Evolutionary conservation across 2,329 filamentous ascomycete genomes (phyloP), one percentile per base, ranked within the genome.

Genomic region (Venturia asperata): DNA sequence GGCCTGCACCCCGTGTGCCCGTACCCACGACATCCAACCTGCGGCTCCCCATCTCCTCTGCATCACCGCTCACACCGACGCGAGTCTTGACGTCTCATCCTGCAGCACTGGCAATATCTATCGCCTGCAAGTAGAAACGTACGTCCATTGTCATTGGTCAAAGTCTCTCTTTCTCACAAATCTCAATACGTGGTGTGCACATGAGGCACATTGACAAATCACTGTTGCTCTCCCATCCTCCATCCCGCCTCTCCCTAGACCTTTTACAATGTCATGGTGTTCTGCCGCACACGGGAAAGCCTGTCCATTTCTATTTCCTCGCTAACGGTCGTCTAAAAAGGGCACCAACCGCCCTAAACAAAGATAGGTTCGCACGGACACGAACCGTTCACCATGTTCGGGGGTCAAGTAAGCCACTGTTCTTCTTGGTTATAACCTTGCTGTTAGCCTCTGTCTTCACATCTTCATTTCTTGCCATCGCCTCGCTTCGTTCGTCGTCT

Each of bases 321-420:
- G 52, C 52, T 58, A 58, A 58, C 52, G 21, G 52, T 21, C 9
- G 52, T 58, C 52, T 37, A 58, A 58, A 58, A 37, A 21, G 52
- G 52, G 30, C 6, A 37, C 30, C 52, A n/a, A n/a, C 7, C 27
- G 27, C 52, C 52, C 52, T 19, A 37, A 58, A 58, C 17, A 37
- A 37, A 58, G 30, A 58, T 37, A 37, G 30, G 37, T 58, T 27
- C 15, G 52, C 52, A 21, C 27, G 17, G 52, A 34, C 30, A 21
- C 30, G 17, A 58, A 56, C 52, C 27, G 27, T 9, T 24, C 62
- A 63, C 17, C 24, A 63, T 63, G 62, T 63, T 63, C 24, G 37
- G 37, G 11, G 60, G 60, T 42, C 60, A 34, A 41, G 60, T 62
- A 62, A 62, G 60, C 60, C 60, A 43, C 43, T 3, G 19, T 19